Percentiles rank a stretch among this genome's conserved stretches.
phyloP scores from a whole-genome alignment of 2,329 filamentous ascomycete species.

The Magnaporthiopsis incrustans region DNA sequence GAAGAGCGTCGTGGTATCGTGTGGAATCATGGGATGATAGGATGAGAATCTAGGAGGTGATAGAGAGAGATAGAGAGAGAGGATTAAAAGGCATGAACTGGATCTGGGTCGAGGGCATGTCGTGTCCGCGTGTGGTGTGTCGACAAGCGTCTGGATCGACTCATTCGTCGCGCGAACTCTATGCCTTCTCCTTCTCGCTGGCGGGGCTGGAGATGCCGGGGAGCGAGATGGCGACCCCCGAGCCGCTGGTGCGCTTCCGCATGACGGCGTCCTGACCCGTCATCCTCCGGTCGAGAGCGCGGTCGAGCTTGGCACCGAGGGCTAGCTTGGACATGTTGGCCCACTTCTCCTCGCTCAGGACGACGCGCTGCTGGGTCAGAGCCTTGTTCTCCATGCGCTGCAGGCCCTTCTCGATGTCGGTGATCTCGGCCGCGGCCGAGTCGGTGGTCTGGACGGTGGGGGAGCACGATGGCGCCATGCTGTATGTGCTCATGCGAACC shows the following conservation, averaged over 20 bases:
- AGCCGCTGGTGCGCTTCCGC: slow-evolving; percentile 37
- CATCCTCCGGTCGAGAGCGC: slow-evolving; percentile 81
- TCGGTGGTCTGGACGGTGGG: slow-evolving; percentile 44
- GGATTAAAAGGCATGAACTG: too few relatives aligned
- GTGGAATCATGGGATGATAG: neutral
- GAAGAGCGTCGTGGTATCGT: neutral
- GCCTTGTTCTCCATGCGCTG: slow-evolving; percentile 87
- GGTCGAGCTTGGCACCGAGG: slow-evolving; percentile 82
- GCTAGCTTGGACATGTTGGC: slow-evolving; percentile 80
- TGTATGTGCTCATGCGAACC: slow-evolving; percentile 52
- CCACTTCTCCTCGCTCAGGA: slow-evolving; percentile 69
- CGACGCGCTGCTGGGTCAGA: slow-evolving; percentile 72
- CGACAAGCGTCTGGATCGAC: neutral
- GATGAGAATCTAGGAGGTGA: neutral
- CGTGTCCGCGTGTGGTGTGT: neutral
- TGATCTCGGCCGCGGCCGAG: slow-evolving; percentile 49
- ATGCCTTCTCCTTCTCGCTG: slow-evolving; percentile 29
- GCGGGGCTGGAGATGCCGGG: neutral
- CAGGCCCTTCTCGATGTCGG: slow-evolving; percentile 69
- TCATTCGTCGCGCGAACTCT: neutral
- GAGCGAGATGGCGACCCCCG: neutral
- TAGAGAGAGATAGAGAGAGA: neutral
- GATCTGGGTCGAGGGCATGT: too few relatives aligned
- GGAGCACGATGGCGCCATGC: slow-evolving; percentile 53
- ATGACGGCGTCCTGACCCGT: slow-evolving; percentile 82